Percentiles rank a stretch among this genome's conserved stretches.
Conservation (phyloP, 495 filamentous ascomycete genomes). For the Penicillium malachiteum region DNA sequence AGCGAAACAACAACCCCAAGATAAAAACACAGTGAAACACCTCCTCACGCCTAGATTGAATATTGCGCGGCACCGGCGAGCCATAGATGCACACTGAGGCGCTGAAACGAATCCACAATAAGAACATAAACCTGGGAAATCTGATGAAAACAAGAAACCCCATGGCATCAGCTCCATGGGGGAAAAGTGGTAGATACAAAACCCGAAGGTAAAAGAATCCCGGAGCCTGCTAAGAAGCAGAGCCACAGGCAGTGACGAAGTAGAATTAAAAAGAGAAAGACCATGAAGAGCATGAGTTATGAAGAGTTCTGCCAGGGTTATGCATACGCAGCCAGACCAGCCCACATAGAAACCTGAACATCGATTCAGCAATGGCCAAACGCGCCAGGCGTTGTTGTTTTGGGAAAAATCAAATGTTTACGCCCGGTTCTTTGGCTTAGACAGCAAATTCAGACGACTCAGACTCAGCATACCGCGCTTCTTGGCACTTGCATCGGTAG, state of each 20-base stretch:
- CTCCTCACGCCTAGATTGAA: slow-evolving; percentile 5
- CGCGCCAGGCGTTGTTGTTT: slow-evolving; percentile 11
- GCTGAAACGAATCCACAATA: slow-evolving; percentile 9
- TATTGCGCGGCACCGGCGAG: slow-evolving; percentile 6
- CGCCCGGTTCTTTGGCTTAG: slow-evolving; percentile 47
- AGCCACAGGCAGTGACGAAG: background rate
- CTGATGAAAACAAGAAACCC: slow-evolving; percentile 1
- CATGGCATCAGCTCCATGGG: background rate
- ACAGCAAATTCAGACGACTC: slow-evolving; percentile 51
- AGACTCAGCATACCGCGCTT: slow-evolving; percentile 42
- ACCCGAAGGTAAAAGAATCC: slow-evolving; percentile 7
- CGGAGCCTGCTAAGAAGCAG: background rate
- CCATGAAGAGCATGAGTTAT: background rate
- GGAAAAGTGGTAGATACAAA: slow-evolving; percentile 19
- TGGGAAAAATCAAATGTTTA: slow-evolving; percentile 9
- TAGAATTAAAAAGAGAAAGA: background rate
- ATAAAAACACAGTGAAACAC: background rate
- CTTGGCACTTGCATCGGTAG: slow-evolving; percentile 30
- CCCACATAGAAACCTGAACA: background rate
- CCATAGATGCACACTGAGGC: slow-evolving; percentile 15
- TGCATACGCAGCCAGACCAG: background rate
- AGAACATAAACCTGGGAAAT: background rate
- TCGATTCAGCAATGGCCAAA: background rate
- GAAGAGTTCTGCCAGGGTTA: no score
- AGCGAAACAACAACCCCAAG: background rate